Conservation (phyloP, 2,329 filamentous ascomycete species). For the Colletotrichum acutatum region DNA sequence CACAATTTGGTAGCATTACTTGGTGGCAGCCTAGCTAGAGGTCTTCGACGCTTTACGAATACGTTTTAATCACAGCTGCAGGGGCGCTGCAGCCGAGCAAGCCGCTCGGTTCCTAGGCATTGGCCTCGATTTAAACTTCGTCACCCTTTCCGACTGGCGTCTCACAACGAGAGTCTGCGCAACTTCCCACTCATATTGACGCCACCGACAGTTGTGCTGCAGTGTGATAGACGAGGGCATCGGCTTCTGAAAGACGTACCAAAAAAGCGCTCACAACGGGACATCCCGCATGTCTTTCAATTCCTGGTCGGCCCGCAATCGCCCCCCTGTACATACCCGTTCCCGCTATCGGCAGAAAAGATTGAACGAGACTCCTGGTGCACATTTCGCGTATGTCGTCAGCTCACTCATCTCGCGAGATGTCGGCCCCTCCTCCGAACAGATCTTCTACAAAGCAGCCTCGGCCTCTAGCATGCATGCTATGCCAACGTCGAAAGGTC, state of each 20-base stretch:
- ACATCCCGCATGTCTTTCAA: constrained; percentile 5
- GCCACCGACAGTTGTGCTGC: too few species aligned
- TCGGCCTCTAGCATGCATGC: constrained; percentile 53
- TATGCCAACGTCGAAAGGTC: constrained; percentile 71
- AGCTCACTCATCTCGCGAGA: neutral
- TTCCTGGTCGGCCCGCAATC: constrained; percentile 2
- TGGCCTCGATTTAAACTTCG: neutral
- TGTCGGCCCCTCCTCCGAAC: constrained; percentile 15
- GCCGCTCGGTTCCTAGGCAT: neutral
- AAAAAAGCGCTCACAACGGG: neutral
- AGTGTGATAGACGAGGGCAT: too few species aligned
- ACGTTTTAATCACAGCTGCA: neutral
- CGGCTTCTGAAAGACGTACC: too few species aligned
- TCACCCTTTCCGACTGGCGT: neutral
- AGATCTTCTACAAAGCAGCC: constrained; percentile 15
- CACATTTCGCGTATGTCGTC: neutral
- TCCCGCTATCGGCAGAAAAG: neutral
- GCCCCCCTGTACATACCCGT: constrained; percentile 8
- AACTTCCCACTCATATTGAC: too few species aligned
- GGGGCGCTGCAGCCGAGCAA: neutral
- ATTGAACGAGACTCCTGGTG: neutral
- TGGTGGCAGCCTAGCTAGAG: too few species aligned
- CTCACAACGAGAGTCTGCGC: neutral
- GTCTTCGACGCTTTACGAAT: neutral
- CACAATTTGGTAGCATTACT: too few species aligned